Evolutionary conservation across 2,329 filamentous ascomycete genomes (phyloP), one percentile per base, ranked within the genome.

Genomic region (Paraphaeosphaeria sporulosa): DNA sequence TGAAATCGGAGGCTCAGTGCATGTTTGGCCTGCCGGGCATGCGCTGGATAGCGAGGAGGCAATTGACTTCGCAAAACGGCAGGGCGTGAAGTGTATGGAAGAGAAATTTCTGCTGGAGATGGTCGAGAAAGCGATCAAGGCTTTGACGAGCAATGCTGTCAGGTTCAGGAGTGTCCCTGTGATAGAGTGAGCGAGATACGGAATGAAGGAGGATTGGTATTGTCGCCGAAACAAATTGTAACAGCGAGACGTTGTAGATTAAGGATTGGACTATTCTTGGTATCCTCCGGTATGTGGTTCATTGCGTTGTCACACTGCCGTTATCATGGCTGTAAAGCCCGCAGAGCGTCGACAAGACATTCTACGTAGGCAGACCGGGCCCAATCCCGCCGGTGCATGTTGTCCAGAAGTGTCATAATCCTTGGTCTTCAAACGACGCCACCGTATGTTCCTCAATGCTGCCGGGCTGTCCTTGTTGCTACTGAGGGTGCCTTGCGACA

Each of bases 141-240:
- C 82, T 56, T 85, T 85, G 83, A 47, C 80, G 57, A 79, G 71
- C 34, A 61, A 82, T 82, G 13, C 76, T 84, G 57, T 86, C 86
- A 69, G 78, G 57, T 86, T 86, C 69, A 78, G 84, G 59, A 75
- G 77, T 17, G 84, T 86, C 2, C 70, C 86, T 50, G 80, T 79
- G 7, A 83, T 85, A 80, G 72, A 76, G 51, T 81, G 17, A 36
- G 36, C 46, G 27, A 61, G 38, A 38, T 57, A 48, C 59, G 57
- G 61, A 66, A 25, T 17, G 54, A 61, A 60, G 34, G 43, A 52
- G 27, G 46, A 34, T 46, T 21, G 40, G 40, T 21, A n/a, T 23
- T 2, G 40, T 43, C n/a, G n/a, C 19, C 6, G 40, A 19, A n/a
- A 43, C 40, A 43, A 19, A 21, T 43, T n/a, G 40, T 21, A 43